Evolutionary conservation across 345 rosid species (phyloP), one percentile per base, ranked within the genome.

Genomic region (Leavenworthia alabamica): DNA sequence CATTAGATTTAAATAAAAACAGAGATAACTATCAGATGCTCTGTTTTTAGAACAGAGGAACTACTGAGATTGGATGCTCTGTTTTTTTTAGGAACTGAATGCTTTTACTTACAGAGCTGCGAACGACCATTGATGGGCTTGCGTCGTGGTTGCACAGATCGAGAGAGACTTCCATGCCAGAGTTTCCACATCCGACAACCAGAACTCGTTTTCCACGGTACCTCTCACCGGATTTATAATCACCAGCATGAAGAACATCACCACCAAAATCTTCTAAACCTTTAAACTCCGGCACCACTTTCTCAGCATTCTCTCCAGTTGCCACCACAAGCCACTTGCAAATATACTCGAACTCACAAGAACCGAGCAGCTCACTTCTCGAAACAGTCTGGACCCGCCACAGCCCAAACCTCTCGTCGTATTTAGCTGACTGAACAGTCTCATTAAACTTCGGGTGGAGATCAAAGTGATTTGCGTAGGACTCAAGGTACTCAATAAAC

Each of bases 151-250:
- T 86, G 33, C 79, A 78, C 13, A 89, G 89, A 67, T 89, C 96
- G 16, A 86, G 81, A 71, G 87, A 83, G 10, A 84, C 84, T 56
- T 89, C 94, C 96, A 89, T 89, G 66, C 96, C 94, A 2, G 96
- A 89, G 73, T 89, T 84, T 19, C 94, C 94, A 16, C 96, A 89
- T 29, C 96, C 96, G 19, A 89, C 96, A 0, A 89, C 89, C 2
- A 89, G 75, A 2, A 86, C 89, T 20, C 61, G 67, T 70, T 86
- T 78, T 2, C 87, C 94, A 1, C 78, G 28, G 63, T 67, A 78
- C 54, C 54, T 76, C 48, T 75, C 77, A 3, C 94, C 94, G 0
- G 90, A 82, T 75, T 84, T 86, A 50, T 86, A 86, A 61, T 86
- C 90, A 48, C 90, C 68, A 53, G 86, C 81, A 43, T 89, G 96